phyloP scores from a whole-genome alignment of 2,329 filamentous ascomycete species.

The Blastomyces gilchristii region DNA sequence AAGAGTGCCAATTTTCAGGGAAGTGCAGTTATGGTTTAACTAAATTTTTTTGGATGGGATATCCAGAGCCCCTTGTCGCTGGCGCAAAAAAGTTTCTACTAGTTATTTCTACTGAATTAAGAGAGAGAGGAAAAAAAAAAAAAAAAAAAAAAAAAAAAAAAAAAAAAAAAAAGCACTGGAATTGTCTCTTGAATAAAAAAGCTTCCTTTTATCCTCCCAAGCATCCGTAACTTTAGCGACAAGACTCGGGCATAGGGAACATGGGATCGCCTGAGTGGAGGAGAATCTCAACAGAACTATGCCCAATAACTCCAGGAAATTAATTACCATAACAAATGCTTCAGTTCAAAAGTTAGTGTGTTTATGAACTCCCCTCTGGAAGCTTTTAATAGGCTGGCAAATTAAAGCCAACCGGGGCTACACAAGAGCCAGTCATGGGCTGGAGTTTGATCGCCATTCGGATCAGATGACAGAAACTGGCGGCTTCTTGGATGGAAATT shows the following conservation, averaged over 20 bases:
- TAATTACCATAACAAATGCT: too few species aligned
- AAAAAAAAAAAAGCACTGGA: too few species aligned
- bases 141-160: too few species aligned
- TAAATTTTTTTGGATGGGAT: background rate
- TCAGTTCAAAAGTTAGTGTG: too few species aligned
- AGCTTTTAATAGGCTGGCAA: background rate
- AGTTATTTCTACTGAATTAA: background rate
- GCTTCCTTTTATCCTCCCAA: too few species aligned
- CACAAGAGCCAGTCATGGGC: background rate
- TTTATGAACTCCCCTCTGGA: too few species aligned
- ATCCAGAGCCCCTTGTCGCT: background rate
- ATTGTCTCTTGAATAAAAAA: too few species aligned
- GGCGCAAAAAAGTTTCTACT: background rate
- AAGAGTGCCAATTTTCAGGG: background rate
- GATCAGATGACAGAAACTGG: conserved; percentile 4
- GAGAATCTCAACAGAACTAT: background rate
- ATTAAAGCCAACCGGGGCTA: background rate
- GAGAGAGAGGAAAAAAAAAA: too few species aligned
- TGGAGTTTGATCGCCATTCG: background rate
- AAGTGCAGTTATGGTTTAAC: background rate
- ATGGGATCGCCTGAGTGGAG: background rate
- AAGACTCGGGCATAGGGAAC: too few species aligned
- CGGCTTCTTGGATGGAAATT: background rate
- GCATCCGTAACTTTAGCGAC: too few species aligned
- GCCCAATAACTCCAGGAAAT: too few species aligned